Evolutionary conservation across 306 rosid genomes (phyloP), one percentile per base, ranked within the genome.

Genomic region (Rosa chinensis): DNA sequence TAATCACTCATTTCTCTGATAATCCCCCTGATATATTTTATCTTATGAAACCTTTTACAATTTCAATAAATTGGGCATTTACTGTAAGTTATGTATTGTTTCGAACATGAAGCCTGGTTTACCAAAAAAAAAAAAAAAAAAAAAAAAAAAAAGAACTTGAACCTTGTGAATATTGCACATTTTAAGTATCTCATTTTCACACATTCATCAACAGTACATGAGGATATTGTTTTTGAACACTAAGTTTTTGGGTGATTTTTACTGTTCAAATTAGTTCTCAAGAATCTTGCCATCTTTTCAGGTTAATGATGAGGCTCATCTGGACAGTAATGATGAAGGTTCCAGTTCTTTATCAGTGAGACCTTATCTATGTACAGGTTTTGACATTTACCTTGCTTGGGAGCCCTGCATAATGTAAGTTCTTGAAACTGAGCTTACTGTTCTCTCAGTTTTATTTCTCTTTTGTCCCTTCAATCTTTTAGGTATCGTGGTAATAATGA

Each of bases 381-480:
- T 90, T 79, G 97, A 95, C 90, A 95, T 92, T 83, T 92, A 85
- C 84, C 94, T 95, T 82, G 96, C 80, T 80, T 92, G 98, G 98
- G 99, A 92, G 86, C 99, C 99, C 59, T 95, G 99, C 78, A 25
- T 90, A 25, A 91, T 95, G 99, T 95, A 91, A 91, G 97, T 82
- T 79, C 62, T 23, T 55, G 13, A 66, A 5, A 52, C 13, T 43
- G 68, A 67, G 42, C 18, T 28, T 28, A 13, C 18, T 32, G 42
- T 63, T n/a, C n/a, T 59, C 39, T 32, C 20, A 14, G 61, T 21
- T n/a, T 37, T 6, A 52, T 47, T 50, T 44, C 16, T 63, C 42
- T 77, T n/a, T 37, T 73, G 74, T 53, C 28, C 59, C 44, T 74
- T 59, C 17, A 17, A 10, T 23, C 7, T 43, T 35, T n/a, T 18